These are phyloP conservation scores for Mortierella sp. DNA, from an alignment of 371 early-diverging fungal species.

Conservation along the genomic window DNA sequence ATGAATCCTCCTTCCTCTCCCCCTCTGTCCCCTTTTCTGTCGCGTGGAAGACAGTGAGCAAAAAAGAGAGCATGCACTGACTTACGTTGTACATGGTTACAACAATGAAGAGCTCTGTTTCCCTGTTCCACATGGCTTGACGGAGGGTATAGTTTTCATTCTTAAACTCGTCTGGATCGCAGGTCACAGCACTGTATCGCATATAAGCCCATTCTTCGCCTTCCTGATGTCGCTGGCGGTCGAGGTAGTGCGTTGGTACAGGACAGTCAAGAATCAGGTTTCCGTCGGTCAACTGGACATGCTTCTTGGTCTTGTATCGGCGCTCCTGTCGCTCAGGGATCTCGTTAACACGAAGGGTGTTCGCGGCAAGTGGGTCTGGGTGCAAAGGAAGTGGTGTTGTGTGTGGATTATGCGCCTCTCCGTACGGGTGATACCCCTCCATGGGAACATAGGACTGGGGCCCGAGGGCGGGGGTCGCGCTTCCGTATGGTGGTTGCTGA, in stretches of 20 bases:
- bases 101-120: constrained; percentile 74
- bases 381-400: no score
- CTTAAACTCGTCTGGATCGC: constrained; percentile 68
- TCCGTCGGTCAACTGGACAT: constrained; percentile 58
- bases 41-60: neutral
- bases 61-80: neutral
- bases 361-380: no score
- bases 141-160: constrained; percentile 59
- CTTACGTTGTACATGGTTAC: constrained; percentile 76
- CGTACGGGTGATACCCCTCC: no score
- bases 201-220: constrained; percentile 73
- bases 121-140: constrained; percentile 57
- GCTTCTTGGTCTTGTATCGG: constrained; percentile 60
- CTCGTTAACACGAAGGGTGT: constrained; percentile 54
- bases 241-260: constrained; percentile 58
- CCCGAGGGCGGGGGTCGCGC: neutral
- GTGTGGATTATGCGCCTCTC: no score
- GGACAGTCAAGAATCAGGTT: constrained; percentile 66
- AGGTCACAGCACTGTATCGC: constrained; percentile 79
- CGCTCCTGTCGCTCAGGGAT: constrained; percentile 64
- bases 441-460: neutral
- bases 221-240: constrained; percentile 53
- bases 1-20: neutral
- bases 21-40: no score
- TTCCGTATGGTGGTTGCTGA: neutral